Base-by-base conservation (phyloP, 768 basidiomycete species). In the Dendrothele bispora region DNA sequence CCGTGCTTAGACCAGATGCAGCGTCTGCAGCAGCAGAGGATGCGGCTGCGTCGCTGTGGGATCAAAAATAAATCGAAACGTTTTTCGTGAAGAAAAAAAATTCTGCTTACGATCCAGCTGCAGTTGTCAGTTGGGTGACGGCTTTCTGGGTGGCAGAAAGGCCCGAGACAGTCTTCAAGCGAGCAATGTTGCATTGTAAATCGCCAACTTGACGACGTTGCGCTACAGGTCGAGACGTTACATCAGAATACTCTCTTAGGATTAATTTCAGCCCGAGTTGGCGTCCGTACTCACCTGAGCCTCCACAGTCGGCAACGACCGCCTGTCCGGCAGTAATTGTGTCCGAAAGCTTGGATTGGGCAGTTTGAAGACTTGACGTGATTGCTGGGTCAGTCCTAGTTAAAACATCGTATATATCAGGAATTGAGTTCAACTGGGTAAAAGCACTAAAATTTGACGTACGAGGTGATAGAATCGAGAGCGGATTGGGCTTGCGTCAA, bases 101-200 rank as follows among this genome's bases (percentile, higher is more conserved):
- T 37, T 36, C 51, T 37, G 52, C 54, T 29, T 38, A 49, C 52
- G 53, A 25, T 26, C 17, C 43, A 12, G 53, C 44, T 27, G 36
- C n/a, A 7, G 36, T 17, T 21, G 51, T 34, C 32, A 67, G 50
- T 22, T 39, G 51, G 35, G 49, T 45, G 10, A 63, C 46, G 0
- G 62, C 60, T 21, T 39, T 46, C 18, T 56, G 51, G 4, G 58
- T 53, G 14, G 36, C 27, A 6, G 57, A 43, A 28, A 68, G 56
- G 11, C 48, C 55, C 12, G 56, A 43, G 20, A 66, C 63, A 48
- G 63, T 66, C 46, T 56, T 53, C 28, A 63, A 41, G 42, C 66
- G 62, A 43, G 61, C 60, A 44, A 68, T 20, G 55, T 68, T 68
- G 59, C 66, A 68, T 26, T 55, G 42, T 14, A 68, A 39, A 55